Conservation (phyloP, 192 early-diverging fungal species). For the Gigaspora rosea region DNA sequence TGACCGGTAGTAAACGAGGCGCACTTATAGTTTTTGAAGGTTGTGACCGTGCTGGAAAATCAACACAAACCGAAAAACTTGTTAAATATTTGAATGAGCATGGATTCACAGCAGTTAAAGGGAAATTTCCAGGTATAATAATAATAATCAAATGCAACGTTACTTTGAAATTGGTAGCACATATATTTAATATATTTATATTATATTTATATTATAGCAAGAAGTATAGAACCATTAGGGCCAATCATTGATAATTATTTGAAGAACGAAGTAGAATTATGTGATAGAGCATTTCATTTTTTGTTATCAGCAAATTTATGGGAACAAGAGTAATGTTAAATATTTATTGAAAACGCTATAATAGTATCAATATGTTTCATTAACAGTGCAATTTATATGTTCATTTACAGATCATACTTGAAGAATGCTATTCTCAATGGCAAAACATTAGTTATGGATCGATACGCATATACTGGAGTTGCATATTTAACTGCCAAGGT, state of each 20-base stretch:
- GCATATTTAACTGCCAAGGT: conserved; percentile 90
- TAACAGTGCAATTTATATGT: too few species aligned
- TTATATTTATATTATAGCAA: conserved; percentile 49
- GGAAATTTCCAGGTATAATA: conserved; percentile 80
- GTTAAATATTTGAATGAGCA: conserved; percentile 54
- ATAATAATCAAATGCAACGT: not conserved
- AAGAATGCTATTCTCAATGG: conserved; percentile 45
- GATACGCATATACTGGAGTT: conserved; percentile 96
- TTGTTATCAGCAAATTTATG: conserved; percentile 98
- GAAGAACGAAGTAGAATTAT: conserved; percentile 63
- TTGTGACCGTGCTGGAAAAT: conserved; percentile 91
- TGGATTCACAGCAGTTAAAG: conserved; percentile 52
- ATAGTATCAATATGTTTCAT: not conserved
- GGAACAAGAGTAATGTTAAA: conserved; percentile 74
- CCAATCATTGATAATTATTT: conserved; percentile 88
- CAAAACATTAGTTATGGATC: conserved; percentile 81
- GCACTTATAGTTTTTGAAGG: conserved; percentile 95
- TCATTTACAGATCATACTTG: not conserved
- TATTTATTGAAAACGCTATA: not conserved
- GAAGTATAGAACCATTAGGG: conserved; percentile 82
- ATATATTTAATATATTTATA: not conserved
- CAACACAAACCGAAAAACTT: conserved; percentile 79
- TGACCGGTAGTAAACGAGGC: conserved; percentile 43
- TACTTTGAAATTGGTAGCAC: not conserved
- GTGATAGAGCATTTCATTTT: conserved; percentile 85